Evolutionary conservation across 2,329 filamentous ascomycete genomes (phyloP).

Genomic region (Pyrenophora tritici-repentis): DNA sequence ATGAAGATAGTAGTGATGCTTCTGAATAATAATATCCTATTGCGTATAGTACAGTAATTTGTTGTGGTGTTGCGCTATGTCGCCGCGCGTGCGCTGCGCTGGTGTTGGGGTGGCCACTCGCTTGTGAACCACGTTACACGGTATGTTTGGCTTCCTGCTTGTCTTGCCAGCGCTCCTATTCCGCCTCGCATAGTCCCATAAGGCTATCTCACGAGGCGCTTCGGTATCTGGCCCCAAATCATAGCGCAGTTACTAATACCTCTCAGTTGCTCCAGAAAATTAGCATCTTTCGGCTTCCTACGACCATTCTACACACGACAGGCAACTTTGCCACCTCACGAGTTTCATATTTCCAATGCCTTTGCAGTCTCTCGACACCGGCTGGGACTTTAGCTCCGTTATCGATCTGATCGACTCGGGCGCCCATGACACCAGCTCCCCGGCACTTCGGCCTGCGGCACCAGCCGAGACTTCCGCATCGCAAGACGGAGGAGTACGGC

Average conservation of each 20-base stretch:
- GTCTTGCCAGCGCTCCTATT: background rate
- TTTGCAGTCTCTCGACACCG: conserved; percentile 41
- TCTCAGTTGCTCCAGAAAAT: conserved; percentile 18
- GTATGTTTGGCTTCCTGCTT: conserved; percentile 25
- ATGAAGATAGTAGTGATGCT: no score
- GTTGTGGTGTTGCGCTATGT: no score
- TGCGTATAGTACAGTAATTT: no score
- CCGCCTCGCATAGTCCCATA: background rate
- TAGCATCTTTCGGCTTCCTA: conserved; percentile 17
- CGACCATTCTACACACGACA: conserved; percentile 2
- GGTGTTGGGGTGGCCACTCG: no score
- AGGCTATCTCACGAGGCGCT: background rate
- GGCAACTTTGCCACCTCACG: background rate
- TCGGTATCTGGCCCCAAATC: background rate
- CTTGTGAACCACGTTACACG: no score
- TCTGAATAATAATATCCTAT: no score
- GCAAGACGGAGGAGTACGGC: conserved; percentile 24
- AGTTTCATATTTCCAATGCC: conserved; percentile 31
- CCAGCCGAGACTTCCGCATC: conserved; percentile 9
- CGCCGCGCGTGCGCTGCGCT: no score
- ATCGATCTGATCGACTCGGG: conserved; percentile 48
- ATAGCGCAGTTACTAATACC: conserved; percentile 17
- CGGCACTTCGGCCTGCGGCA: conserved; percentile 17
- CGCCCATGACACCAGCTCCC: conserved; percentile 27
- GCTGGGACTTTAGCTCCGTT: conserved; percentile 55